Conservation (phyloP, 2,329 filamentous ascomycete species). For the Colletotrichum endophyticum region DNA sequence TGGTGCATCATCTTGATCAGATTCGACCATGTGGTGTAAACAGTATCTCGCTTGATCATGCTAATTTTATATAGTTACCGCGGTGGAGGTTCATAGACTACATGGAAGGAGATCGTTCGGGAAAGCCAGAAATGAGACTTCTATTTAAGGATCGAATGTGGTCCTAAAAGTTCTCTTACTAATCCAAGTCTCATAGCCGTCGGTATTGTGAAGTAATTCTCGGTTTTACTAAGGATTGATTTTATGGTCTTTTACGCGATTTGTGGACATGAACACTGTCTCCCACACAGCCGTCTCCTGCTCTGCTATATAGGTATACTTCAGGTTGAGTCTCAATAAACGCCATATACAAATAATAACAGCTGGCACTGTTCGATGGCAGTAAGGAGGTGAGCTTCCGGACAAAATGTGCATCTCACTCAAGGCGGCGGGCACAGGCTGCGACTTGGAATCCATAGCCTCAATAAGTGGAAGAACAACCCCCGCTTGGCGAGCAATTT, state of each 20-base stretch:
- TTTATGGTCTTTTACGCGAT: too few relatives aligned
- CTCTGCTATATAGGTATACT: neutral
- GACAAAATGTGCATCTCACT: neutral
- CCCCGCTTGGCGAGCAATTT: too few relatives aligned
- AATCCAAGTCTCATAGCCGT: too few relatives aligned
- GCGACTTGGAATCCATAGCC: neutral
- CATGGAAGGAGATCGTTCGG: neutral
- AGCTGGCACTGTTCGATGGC: neutral
- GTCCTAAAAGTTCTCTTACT: neutral
- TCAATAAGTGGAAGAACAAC: too few relatives aligned
- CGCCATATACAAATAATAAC: neutral
- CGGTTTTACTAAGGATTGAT: neutral
- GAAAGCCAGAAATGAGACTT: rapidly evolving
- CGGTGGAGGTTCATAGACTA: neutral
- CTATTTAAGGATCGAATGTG: neutral
- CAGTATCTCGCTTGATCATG: neutral
- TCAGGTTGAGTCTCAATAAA: neutral
- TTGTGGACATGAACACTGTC: too few relatives aligned
- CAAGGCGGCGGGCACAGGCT: neutral
- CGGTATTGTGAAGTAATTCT: neutral
- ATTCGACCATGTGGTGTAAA: too few relatives aligned
- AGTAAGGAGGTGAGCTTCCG: neutral
- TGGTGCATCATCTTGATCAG: too few relatives aligned
- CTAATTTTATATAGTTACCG: neutral
- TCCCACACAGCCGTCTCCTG: neutral